These are phyloP conservation scores for Penicillium sp. DNA, from an alignment of 2,329 filamentous ascomycete species.

Conservation along the genomic window DNA sequence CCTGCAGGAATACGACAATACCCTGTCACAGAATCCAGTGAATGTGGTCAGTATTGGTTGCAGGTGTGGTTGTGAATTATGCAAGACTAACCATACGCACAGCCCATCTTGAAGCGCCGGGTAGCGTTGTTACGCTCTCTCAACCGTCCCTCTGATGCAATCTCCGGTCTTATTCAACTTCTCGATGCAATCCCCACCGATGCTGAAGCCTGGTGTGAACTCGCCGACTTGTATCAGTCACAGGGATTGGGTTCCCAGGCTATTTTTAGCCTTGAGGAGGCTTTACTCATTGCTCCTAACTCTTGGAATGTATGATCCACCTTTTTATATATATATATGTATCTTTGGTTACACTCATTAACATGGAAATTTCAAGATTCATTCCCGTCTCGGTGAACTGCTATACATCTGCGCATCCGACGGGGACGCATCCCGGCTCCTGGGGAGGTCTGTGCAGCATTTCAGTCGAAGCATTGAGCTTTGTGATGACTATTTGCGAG, in stretches of 20 bases:
- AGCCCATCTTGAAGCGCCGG: slow-evolving; percentile 83
- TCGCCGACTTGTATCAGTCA: slow-evolving; percentile 79
- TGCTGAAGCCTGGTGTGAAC: slow-evolving; percentile 87
- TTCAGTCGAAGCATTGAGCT: slow-evolving; percentile 91
- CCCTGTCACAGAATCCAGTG: slow-evolving; percentile 69
- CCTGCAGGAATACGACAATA: slow-evolving; percentile 72
- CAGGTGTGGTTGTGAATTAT: not conserved
- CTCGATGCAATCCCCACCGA: slow-evolving; percentile 85
- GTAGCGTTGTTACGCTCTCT: slow-evolving; percentile 76
- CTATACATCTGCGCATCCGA: slow-evolving; percentile 63
- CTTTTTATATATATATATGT: not conserved
- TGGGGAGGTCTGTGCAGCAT: slow-evolving; percentile 73
- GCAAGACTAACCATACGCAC: slow-evolving; percentile 30
- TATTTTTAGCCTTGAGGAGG: slow-evolving; percentile 86
- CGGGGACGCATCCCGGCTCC: slow-evolving; percentile 46
- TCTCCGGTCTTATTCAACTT: slow-evolving; percentile 68
- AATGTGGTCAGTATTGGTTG: slow-evolving; percentile 66
- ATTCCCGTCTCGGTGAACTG: slow-evolving; percentile 82
- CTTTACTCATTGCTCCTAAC: slow-evolving; percentile 80
- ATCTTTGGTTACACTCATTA: slow-evolving; percentile 1
- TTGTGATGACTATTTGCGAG: slow-evolving; percentile 87
- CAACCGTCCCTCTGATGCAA: slow-evolving; percentile 68
- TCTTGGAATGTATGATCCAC: slow-evolving; percentile 78
- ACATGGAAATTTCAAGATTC: slow-evolving; percentile 56
- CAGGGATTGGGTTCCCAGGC: slow-evolving; percentile 79